Evolutionary conservation across 2,329 filamentous ascomycete species (phyloP), one percentile per base, ranked within the genome.

Genomic region (Botrytis tulipae): DNA sequence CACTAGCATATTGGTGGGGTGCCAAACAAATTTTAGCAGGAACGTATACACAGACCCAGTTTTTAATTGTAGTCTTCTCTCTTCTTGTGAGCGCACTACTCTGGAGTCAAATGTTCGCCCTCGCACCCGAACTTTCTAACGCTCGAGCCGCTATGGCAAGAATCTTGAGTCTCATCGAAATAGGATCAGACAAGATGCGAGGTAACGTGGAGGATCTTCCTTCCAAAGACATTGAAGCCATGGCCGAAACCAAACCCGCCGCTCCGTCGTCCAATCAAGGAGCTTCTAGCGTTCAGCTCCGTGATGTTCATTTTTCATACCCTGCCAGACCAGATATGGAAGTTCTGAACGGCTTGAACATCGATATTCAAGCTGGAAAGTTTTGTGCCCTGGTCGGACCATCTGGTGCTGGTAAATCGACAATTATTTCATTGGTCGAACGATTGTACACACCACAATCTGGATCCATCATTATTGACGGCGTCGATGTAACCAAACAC

Each of bases 1-100:
- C 91, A 0, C 87, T 95, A 71, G 90, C 91, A 1, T 94, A 93
- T 82, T 94, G 91, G 91, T 94, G 92, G 91, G 92, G 92, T 8
- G 87, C 91, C 0, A 91, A 89, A 77, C 88, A 90, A 74, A 92
- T 94, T 75, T 87, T 90, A 71, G 85, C 86, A 57, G 91, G 92
- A 6, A 84, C 87, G 73, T 91, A 91, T 76, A 69, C 85, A 82
- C 88, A 88, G 61, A 88, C 89, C 42, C 87, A 92, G 18, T 94
- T 94, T 83, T 89, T 94, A 80, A 91, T 93, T 77, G 90, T 94
- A 16, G 84, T 93, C 3, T 86, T 92, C 25, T 86, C 91, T 5
- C 87, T 94, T 77, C 86, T 94, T 1, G 88, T 94, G 57, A 91
- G 90, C 75, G 91, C 92, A 0, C 89, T 92, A 78, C 85, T 92